These are phyloP conservation scores for Thymus quinquecostatus DNA, from an alignment of 257 asterid species.

Conservation along the genomic window DNA sequence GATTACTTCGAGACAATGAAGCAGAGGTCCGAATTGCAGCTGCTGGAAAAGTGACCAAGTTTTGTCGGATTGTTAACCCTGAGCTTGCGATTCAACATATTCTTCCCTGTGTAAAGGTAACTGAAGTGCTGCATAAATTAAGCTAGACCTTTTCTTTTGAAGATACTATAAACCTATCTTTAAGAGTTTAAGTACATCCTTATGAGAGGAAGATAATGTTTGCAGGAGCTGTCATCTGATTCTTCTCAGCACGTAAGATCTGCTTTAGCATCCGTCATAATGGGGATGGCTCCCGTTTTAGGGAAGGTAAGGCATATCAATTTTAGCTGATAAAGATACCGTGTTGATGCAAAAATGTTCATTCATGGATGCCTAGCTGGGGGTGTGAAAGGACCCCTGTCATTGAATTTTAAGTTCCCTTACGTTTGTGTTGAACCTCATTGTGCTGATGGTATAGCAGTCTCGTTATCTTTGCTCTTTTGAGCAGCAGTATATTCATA, in stretches of 20 bases:
- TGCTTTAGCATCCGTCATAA: slow-evolving; percentile 93
- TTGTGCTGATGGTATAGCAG: not conserved
- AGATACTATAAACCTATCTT: slow-evolving; percentile 11
- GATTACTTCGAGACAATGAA: slow-evolving; percentile 88
- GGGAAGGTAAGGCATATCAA: slow-evolving; percentile 62
- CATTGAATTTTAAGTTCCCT: not conserved
- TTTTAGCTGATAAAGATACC: slow-evolving; percentile 1
- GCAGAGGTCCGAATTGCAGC: slow-evolving; percentile 95
- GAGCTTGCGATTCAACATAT: slow-evolving; percentile 86
- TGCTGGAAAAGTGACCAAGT: slow-evolving; percentile 88
- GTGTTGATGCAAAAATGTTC: not conserved
- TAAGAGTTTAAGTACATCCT: not conserved
- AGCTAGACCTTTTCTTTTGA: slow-evolving; percentile 18
- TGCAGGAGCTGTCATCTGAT: slow-evolving; percentile 95
- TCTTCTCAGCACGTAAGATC: slow-evolving; percentile 97
- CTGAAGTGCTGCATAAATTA: not conserved
- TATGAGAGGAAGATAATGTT: slow-evolving; percentile 25
- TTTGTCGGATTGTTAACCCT: slow-evolving; percentile 73
- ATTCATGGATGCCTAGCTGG: slow-evolving; percentile 14
- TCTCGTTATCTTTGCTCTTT: slow-evolving; percentile 3
- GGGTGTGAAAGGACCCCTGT: not conserved
- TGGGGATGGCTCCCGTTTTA: slow-evolving; percentile 98
- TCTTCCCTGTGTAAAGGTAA: slow-evolving; percentile 96
- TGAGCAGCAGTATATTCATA: not conserved
- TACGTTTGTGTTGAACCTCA: not conserved